These are phyloP conservation scores for Diaporthe velutina DNA, from an alignment of 2,329 filamentous ascomycete species.

Conservation along the genomic window DNA sequence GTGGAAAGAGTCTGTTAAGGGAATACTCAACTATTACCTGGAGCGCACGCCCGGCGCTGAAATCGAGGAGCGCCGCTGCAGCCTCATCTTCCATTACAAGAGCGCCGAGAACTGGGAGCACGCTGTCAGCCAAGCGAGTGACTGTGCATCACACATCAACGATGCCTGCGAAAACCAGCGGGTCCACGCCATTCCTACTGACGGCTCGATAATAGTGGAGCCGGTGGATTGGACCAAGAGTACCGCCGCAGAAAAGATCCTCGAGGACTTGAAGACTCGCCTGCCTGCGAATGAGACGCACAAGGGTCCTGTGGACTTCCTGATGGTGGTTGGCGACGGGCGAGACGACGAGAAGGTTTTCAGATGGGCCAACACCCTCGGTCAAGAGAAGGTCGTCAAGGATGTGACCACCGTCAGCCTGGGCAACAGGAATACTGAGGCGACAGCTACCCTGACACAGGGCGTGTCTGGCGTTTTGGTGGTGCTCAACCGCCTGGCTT, in stretches of 20 bases:
- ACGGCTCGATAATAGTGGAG: conserved; percentile 86
- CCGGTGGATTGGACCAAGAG: conserved; percentile 89
- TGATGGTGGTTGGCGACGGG: conserved; percentile 91
- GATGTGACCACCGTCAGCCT: conserved; percentile 89
- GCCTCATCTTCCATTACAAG: conserved; percentile 90
- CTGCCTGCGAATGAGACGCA: conserved; percentile 50
- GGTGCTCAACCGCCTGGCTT: conserved; percentile 42
- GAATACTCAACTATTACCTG: conserved; percentile 89
- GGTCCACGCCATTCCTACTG: conserved; percentile 85
- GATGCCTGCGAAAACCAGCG: conserved; percentile 87
- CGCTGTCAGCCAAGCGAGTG: conserved; percentile 84
- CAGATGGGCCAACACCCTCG: conserved; percentile 88
- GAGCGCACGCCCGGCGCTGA: conserved; percentile 90
- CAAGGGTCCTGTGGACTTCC: conserved; percentile 77
- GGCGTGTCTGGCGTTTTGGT: conserved; percentile 84
- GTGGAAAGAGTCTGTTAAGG: conserved; percentile 88
- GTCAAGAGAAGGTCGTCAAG: conserved; percentile 68
- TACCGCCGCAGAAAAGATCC: conserved; percentile 82
- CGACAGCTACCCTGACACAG: conserved; percentile 86
- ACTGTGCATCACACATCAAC: conserved; percentile 95
- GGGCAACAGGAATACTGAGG: conserved; percentile 89
- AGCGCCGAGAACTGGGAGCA: conserved; percentile 81
- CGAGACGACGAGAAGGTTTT: conserved; percentile 95
- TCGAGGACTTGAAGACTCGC: conserved; percentile 66
- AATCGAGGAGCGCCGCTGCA: conserved; percentile 93